Conservation (phyloP, 176 grass and related monocot genomes). For the Alopecurus myosuroides region DNA sequence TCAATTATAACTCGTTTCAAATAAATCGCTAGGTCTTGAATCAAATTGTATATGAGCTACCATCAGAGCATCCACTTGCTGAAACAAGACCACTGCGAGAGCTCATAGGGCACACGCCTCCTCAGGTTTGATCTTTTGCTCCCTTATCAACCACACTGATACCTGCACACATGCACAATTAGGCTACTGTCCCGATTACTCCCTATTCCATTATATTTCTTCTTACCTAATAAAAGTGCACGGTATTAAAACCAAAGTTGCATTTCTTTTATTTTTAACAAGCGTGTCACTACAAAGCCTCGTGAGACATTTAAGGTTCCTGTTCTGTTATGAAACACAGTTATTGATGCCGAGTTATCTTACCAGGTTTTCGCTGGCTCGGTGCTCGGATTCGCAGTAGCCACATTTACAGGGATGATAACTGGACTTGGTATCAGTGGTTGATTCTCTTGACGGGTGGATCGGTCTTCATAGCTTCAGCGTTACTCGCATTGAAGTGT, state of each 20-base stretch:
- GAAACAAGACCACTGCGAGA: conserved; percentile 89
- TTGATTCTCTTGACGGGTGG: conserved; percentile 35
- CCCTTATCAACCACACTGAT: not conserved
- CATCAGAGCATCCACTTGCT: conserved; percentile 82
- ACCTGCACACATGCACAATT: not conserved
- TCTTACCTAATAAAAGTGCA: not conserved
- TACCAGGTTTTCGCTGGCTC: conserved; percentile 62
- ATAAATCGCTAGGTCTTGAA: conserved; percentile 70
- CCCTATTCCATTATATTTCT: not conserved
- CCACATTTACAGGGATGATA: conserved; percentile 59
- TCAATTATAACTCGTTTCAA: conserved; percentile 23
- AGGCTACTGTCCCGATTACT: not conserved
- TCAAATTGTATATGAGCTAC: conserved; percentile 95
- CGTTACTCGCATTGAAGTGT: conserved; percentile 9
- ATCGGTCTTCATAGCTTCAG: conserved; percentile 21
- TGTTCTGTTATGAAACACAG: not conserved
- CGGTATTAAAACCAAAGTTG: not conserved
- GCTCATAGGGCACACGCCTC: conserved; percentile 81
- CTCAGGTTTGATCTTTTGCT: conserved; percentile 61
- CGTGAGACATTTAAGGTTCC: not conserved
- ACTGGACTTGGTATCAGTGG: conserved; percentile 29
- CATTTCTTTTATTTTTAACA: not conserved
- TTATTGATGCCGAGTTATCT: not conserved
- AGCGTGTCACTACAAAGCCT: not conserved
- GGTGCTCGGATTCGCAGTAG: conserved; percentile 72